Base-by-base conservation (phyloP, 176 grass and related monocot genomes). In the Areca catechu region DNA sequence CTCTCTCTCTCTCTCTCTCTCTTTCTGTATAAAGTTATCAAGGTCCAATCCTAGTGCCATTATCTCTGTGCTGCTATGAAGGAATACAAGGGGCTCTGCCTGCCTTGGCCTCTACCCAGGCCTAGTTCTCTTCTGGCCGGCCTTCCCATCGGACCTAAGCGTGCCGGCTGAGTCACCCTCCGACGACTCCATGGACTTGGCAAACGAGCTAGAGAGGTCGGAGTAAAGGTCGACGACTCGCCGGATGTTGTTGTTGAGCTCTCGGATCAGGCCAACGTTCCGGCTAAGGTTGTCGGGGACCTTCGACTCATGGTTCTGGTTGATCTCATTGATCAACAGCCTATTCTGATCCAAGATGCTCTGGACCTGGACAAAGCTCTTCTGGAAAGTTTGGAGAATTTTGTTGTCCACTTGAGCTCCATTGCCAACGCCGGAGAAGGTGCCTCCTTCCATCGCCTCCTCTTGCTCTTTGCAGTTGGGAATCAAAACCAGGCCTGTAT, bases 281-380 rank as follows among this genome's bases (percentile, higher is more conserved):
- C 87, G 78, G 67, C 61, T 76, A 61, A 90, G 75, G 73, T 79
- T 71, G 70, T 79, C 71, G 4, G 87, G 82, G 52, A 73, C 68
- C 19, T 73, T 19, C 16, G 82, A 86, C 61, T 90, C 87, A 37
- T 90, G 86, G 63, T 90, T 90, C 74, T 86, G 81, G 76, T 90
- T 90, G 86, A 90, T 90, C 75, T 90, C 82, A 18, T 48, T 82
- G 71, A 90, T 90, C 59, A 90, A 76, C 75, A 82, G 48, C 78
- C 86, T 70, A 53, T 90, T 90, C 75, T 82, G 82, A 49, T 90
- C 82, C 62, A 90, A 76, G 54, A 90, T 76, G 78, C 58, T 79
- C 74, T 90, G 87, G 54, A 86, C 87, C 78, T 90, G 87, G 53
- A 90, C 87, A 62, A 90, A 90, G 68, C 87, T 90, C 87, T 79